These are phyloP conservation scores for Lathyrus tuberosus DNA, from an alignment of 306 rosid genomes.

Conservation along the genomic window DNA sequence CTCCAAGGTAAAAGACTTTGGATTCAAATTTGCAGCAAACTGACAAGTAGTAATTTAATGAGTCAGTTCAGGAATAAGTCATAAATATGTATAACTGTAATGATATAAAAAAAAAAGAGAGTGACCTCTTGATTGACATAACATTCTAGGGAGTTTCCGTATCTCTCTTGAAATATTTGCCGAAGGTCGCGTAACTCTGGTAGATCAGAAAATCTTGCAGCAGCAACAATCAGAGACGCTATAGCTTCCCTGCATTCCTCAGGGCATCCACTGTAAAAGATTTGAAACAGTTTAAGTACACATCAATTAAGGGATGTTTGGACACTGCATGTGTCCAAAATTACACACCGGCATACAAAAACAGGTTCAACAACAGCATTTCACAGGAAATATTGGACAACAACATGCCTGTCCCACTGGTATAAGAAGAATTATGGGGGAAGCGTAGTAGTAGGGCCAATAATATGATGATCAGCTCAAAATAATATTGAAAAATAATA, in stretches of 20 bases:
- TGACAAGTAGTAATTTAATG: slow-evolving; percentile 42
- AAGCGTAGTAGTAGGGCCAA: neutral
- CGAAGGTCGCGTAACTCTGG: slow-evolving; percentile 95
- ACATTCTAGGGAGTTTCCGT: slow-evolving; percentile 59
- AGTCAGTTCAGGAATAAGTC: slow-evolving; percentile 40
- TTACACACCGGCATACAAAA: neutral
- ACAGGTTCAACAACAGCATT: neutral
- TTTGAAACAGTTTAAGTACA: slow-evolving; percentile 15
- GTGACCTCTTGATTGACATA: slow-evolving; percentile 71
- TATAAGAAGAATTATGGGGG: neutral
- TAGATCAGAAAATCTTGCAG: slow-evolving; percentile 93
- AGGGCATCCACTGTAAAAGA: slow-evolving; percentile 80
- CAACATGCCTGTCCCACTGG: neutral
- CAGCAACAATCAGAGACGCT: slow-evolving; percentile 80
- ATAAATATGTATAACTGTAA: slow-evolving; percentile 27
- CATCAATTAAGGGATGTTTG: slow-evolving; percentile 5
- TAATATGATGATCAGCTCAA: slow-evolving; percentile 12
- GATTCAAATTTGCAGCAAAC: slow-evolving; percentile 77
- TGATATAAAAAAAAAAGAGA: neutral
- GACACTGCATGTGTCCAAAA: slow-evolving; percentile 17
- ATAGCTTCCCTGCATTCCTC: slow-evolving; percentile 85
- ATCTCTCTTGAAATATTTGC: slow-evolving; percentile 82
- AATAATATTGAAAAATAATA: slow-evolving; percentile 11
- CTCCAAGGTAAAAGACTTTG: slow-evolving; percentile 72
- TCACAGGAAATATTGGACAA: slow-evolving; percentile 1